Percentiles rank a stretch among this genome's conserved stretches.
These are phyloP conservation scores for Calocybe cyanea DNA, from an alignment of 768 basidiomycete species.

Conservation along the genomic window DNA sequence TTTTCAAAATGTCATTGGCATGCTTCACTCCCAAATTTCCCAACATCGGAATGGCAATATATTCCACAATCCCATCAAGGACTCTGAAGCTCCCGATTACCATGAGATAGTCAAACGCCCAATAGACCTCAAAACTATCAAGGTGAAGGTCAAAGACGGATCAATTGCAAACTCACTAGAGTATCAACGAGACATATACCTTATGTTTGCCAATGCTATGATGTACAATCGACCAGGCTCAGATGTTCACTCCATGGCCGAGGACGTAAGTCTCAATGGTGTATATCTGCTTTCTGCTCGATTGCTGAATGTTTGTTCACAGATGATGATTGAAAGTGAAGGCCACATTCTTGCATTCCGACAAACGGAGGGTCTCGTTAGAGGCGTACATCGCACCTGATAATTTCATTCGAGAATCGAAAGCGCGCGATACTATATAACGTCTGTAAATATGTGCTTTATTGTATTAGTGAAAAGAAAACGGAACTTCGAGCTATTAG, in stretches of 20 bases:
- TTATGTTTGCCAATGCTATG: constrained; percentile 97
- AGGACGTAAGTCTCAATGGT: constrained; percentile 61
- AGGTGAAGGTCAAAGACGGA: constrained; percentile 80
- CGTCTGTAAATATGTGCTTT: too few relatives aligned
- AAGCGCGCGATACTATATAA: too few relatives aligned
- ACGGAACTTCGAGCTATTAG: too few relatives aligned
- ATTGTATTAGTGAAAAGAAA: too few relatives aligned
- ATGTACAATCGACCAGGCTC: constrained; percentile 91
- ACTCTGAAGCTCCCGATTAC: constrained; percentile 87
- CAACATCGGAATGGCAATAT: constrained; percentile 86
- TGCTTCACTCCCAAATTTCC: constrained; percentile 79
- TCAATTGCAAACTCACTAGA: constrained; percentile 77
- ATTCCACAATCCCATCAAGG: constrained; percentile 87
- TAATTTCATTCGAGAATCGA: too few relatives aligned
- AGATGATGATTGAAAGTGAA: constrained; percentile 81
- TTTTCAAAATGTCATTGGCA: constrained; percentile 77
- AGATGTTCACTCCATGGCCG: constrained; percentile 86
- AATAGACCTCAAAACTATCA: constrained; percentile 94
- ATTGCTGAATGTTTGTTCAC: constrained; percentile 1
- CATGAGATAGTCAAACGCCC: constrained; percentile 90
- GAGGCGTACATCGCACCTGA: constrained; percentile 36
- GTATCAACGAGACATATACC: constrained; percentile 83
- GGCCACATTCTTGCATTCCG: constrained; percentile 62
- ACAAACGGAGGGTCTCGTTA: constrained; percentile 71
- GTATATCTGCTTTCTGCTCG: background rate